phyloP scores from a whole-genome alignment of 345 rosid species.

The Laguncularia racemosa region DNA sequence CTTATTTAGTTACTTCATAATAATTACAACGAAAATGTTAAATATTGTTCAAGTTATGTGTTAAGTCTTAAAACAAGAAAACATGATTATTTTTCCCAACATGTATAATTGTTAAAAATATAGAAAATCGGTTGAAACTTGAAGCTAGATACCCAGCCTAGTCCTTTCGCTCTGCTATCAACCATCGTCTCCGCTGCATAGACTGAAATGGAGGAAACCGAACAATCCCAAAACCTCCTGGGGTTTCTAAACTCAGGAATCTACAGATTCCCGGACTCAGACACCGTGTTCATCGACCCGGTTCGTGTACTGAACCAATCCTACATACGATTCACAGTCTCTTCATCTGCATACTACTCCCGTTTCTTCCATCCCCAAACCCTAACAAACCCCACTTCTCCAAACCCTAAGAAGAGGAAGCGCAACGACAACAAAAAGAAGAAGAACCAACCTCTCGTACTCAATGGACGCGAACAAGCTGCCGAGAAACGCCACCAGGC shows the following conservation, averaged over 20 bases:
- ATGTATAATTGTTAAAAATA: too few relatives aligned
- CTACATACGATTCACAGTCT: slow-evolving; percentile 46
- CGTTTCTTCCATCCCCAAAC: slow-evolving; percentile 52
- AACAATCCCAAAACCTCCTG: slow-evolving; percentile 9
- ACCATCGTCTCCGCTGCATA: background rate
- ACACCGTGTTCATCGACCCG: slow-evolving; percentile 55
- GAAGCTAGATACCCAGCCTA: too few relatives aligned
- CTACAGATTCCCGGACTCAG: slow-evolving; percentile 31
- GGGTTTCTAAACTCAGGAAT: slow-evolving; percentile 43
- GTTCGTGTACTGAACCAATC: slow-evolving; percentile 60
- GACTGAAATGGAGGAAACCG: slow-evolving; percentile 14
- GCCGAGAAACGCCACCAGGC: slow-evolving; percentile 71
- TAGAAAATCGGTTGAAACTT: too few relatives aligned
- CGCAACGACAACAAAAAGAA: slow-evolving; percentile 44
- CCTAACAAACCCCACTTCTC: slow-evolving; percentile 4
- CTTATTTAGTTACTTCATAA: too few relatives aligned
- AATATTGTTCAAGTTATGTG: too few relatives aligned
- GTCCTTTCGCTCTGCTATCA: background rate
- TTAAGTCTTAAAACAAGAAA: too few relatives aligned
- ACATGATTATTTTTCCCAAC: too few relatives aligned
- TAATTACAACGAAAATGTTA: too few relatives aligned
- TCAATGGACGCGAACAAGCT: slow-evolving; percentile 55
- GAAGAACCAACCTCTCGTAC: slow-evolving; percentile 17
- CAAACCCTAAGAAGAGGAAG: slow-evolving; percentile 46
- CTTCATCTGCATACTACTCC: slow-evolving; percentile 63